Percentiles rank a stretch among this genome's conserved stretches.
These are phyloP conservation scores for Rhizopus microsporus DNA, from an alignment of 371 early-diverging fungal species.

Conservation along the genomic window DNA sequence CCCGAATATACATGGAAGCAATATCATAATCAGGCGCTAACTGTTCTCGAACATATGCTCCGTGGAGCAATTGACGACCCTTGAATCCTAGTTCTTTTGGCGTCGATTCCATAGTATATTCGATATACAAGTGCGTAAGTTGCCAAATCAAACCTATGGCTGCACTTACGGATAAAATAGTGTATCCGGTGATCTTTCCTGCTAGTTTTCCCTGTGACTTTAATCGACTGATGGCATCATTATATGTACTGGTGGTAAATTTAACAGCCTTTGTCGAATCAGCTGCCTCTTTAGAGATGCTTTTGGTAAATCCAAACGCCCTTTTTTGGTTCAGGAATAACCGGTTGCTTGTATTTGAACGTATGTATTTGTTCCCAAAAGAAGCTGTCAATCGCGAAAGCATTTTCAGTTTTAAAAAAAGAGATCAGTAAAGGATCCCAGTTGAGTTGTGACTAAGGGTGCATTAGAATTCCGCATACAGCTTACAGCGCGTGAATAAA, in stretches of 20 bases:
- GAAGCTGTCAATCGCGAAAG: no score
- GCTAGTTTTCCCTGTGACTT: slow-evolving; percentile 34
- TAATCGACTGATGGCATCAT: slow-evolving; percentile 24
- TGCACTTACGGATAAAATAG: slow-evolving; percentile 28
- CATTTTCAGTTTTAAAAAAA: not conserved
- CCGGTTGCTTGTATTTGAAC: not conserved
- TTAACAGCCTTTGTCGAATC: not conserved
- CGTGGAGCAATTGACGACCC: slow-evolving; percentile 49
- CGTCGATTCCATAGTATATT: slow-evolving; percentile 40
- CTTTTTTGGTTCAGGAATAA: not conserved
- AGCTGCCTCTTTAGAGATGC: no score
- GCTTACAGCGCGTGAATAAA: not conserved
- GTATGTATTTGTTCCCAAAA: not conserved
- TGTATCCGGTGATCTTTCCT: slow-evolving; percentile 38
- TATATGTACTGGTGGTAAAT: slow-evolving; percentile 41
- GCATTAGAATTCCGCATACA: no score
- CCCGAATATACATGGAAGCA: slow-evolving; percentile 41
- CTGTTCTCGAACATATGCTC: slow-evolving; percentile 52
- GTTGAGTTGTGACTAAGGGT: no score
- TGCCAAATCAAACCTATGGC: slow-evolving; percentile 42
- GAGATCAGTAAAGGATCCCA: no score
- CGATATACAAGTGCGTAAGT: slow-evolving; percentile 52
- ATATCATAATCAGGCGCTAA: slow-evolving; percentile 39
- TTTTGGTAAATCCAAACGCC: no score
- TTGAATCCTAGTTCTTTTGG: slow-evolving; percentile 41